Evolutionary conservation across 352 stramenopile species (phyloP).

Genomic region (Phytophthora tubulina): DNA sequence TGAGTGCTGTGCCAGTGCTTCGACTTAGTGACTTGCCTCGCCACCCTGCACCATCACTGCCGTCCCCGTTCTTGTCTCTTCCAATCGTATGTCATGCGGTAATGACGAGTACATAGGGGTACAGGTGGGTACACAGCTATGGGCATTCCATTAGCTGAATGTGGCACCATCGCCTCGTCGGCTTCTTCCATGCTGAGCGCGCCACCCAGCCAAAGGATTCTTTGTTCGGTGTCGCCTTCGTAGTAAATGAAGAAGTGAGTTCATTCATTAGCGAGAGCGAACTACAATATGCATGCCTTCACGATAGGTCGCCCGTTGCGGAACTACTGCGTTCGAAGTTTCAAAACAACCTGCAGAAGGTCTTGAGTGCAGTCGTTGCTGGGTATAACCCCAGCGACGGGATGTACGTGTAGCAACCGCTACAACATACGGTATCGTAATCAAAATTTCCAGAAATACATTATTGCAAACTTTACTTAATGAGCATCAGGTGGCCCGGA

Average conservation of each 20-base stretch:
- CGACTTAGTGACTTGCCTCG: conserved; percentile 5
- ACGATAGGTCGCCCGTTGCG: neutral
- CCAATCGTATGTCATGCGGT: neutral
- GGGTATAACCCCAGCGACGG: neutral
- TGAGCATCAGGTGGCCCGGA: too few relatives aligned
- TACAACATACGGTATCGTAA: neutral
- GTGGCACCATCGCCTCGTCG: conserved; percentile 1
- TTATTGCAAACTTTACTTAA: neutral
- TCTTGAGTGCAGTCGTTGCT: neutral
- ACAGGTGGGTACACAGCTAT: neutral
- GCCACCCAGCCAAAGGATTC: neutral
- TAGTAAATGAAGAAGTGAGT: neutral
- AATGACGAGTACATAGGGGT: neutral
- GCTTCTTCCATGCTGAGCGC: conserved; percentile 3
- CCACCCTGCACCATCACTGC: neutral
- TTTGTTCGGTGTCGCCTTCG: conserved; percentile 3
- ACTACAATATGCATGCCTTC: conserved; percentile 4
- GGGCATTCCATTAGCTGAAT: neutral
- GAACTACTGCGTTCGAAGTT: neutral
- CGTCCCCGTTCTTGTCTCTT: neutral
- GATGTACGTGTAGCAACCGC: conserved; percentile 10
- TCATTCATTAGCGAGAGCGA: neutral
- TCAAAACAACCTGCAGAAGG: neutral
- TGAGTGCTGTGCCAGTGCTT: conserved; percentile 21
- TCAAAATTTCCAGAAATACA: neutral